Evolutionary conservation across 1,139 yeast genomes (phyloP).

Genomic region (Candida tetrigidarum): DNA sequence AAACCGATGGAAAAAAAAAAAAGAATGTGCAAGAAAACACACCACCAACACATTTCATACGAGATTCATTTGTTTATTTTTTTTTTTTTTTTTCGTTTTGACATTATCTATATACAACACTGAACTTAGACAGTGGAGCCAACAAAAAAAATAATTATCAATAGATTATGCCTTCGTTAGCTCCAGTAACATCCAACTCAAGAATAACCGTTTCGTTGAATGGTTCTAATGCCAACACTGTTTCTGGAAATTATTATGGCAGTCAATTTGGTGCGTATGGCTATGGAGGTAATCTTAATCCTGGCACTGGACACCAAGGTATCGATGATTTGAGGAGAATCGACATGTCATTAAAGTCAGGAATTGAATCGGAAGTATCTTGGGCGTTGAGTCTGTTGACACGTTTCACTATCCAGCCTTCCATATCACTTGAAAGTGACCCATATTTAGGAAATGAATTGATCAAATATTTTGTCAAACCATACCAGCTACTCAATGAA

Average conservation of each 20-base stretch:
- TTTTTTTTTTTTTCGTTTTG: too few relatives aligned
- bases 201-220: constrained; percentile 21
- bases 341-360: constrained; percentile 64
- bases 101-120: too few relatives aligned
- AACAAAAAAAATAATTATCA: background rate
- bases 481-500: constrained; percentile 30
- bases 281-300: constrained; percentile 21
- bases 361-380: constrained; percentile 60
- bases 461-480: constrained; percentile 45
- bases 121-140: constrained; percentile 7
- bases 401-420: constrained; percentile 57
- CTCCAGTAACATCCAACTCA: constrained; percentile 26
- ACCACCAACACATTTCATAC: background rate
- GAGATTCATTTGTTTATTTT: background rate
- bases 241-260: constrained; percentile 7
- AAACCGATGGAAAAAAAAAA: background rate
- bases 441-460: constrained; percentile 56
- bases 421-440: constrained; percentile 51
- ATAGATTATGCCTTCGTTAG: constrained; percentile 5
- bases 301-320: constrained; percentile 59
- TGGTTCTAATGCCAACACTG: constrained; percentile 17
- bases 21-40: background rate
- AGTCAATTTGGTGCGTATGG: constrained; percentile 5
- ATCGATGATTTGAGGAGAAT: constrained; percentile 61
- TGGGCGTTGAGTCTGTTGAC: constrained; percentile 70